These are phyloP conservation scores for Triticum timopheevii DNA, from an alignment of 176 grass and related monocot species.

Conservation along the genomic window DNA sequence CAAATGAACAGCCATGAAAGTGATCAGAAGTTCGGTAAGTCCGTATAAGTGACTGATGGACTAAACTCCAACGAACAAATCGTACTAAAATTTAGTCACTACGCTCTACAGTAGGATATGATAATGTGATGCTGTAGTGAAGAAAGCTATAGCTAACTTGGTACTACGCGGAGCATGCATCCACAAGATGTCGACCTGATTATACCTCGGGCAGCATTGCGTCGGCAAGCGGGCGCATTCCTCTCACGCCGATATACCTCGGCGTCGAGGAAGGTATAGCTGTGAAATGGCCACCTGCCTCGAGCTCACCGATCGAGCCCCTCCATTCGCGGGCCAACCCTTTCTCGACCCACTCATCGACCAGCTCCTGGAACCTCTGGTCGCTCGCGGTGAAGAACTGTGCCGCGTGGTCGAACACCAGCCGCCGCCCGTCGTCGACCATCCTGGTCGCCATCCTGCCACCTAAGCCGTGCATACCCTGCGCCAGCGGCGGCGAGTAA, in stretches of 20 bases:
- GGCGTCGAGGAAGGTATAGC: conserved; percentile 31
- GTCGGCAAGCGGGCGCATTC: conserved; percentile 76
- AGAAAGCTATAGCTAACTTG: not conserved
- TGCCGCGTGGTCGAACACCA: conserved; percentile 87
- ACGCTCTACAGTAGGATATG: not conserved
- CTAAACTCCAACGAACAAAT: not conserved
- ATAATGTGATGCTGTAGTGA: not conserved
- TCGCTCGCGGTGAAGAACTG: conserved; percentile 89
- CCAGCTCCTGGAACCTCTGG: conserved; percentile 70
- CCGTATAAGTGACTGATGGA: not conserved
- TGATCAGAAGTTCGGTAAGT: not conserved
- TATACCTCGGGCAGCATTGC: conserved; percentile 74
- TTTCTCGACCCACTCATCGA: conserved; percentile 62
- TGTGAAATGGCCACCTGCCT: conserved; percentile 59
- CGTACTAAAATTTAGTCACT: conserved; percentile 6
- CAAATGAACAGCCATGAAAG: conserved; percentile 15
- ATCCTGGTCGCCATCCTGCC: conserved; percentile 86
- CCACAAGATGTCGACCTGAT: not conserved
- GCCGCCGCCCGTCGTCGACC: conserved; percentile 37
- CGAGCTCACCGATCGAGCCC: conserved; percentile 69
- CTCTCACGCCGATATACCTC: conserved; percentile 68
- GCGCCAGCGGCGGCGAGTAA: not conserved
- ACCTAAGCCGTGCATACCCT: conserved; percentile 86
- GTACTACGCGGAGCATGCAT: not conserved
- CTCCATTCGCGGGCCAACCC: conserved; percentile 72